Evolutionary conservation across 2,329 filamentous ascomycete species (phyloP), one percentile per base, ranked within the genome.

Genomic region (Pseudogymnoascus sp.): DNA sequence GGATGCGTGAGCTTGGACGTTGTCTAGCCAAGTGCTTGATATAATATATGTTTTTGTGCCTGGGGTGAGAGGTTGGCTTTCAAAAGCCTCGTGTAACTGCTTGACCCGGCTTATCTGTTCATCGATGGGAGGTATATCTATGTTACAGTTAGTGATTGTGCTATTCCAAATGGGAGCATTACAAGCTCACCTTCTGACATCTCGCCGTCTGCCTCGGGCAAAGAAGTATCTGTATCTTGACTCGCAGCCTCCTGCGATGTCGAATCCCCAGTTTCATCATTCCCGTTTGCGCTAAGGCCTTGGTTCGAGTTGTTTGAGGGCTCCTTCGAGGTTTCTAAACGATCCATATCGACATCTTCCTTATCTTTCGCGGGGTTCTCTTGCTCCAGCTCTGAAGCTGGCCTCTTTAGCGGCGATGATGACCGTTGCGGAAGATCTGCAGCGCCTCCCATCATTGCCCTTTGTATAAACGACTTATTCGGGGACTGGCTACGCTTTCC

Each of bases 71-170:
- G 60, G 15, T 35, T 58, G 27, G 15, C n/a, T 58, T n/a, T 75
- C 74, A 58, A 80, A 80, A 9, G 81, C 79, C 64, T 80, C 76
- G 21, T 83, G 72, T 51, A 89, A 77, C 80, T 65, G 81, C 76
- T 84, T 82, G 59, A 97, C 90, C 38, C 84, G 84, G 63, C 82
- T 83, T 63, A 96, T 86, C 74, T 97, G 93, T 58, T 85, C 81
- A 67, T 90, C 87, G 65, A 86, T 78, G 3, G 80, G 74, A 10
- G 79, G 81, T 5, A 68, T 63, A 29, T 69, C 71, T 71, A 60
- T 51, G 21, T 25, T 17, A 10, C 21, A 55, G 48, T 55, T 33
- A 55, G 48, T 9, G 33, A 55, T 55, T 3, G 4, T 55, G 48
- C 4, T 55, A 12, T 17, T 55, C 6, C 2, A 55, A 55, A 4